Conservation (phyloP, 805 yeast genomes). For the Ogataea nakhonphanomensis region DNA sequence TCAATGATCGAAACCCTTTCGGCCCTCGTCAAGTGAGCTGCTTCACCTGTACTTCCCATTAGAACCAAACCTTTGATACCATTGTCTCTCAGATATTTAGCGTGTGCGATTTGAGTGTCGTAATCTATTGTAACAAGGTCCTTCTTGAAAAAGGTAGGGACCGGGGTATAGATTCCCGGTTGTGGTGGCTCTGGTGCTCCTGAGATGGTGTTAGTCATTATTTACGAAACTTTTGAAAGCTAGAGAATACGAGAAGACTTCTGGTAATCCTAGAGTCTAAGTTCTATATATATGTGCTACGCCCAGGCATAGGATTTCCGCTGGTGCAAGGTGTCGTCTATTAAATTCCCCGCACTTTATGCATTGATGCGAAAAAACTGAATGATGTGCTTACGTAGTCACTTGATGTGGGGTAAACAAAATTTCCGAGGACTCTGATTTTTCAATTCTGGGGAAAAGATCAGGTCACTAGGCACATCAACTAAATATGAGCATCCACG, state of each 20-base stretch:
- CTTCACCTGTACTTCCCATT: constrained; percentile 56
- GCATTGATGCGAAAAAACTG: not conserved
- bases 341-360: not conserved
- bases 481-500: not conserved
- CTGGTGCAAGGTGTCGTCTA: constrained; percentile 10
- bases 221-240: not conserved
- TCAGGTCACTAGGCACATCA: not conserved
- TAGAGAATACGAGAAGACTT: not conserved
- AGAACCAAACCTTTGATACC: constrained; percentile 49
- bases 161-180: constrained; percentile 48
- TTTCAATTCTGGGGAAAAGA: not conserved
- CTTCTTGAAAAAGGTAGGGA: constrained; percentile 50
- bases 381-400: not conserved
- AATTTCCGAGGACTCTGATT: not conserved
- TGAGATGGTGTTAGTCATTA: not conserved
- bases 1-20: constrained; percentile 40
- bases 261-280: not conserved
- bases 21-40: constrained; percentile 44
- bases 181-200: constrained; percentile 27
- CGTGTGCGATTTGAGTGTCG: constrained; percentile 42
- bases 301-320: not conserved
- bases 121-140: constrained; percentile 17
- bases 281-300: not conserved
- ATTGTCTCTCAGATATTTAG: constrained; percentile 37
- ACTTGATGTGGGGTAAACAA: constrained; percentile 2